Base-by-base conservation (phyloP, 2,329 filamentous ascomycete genomes). In the Cephalotrichum gorgonifer region DNA sequence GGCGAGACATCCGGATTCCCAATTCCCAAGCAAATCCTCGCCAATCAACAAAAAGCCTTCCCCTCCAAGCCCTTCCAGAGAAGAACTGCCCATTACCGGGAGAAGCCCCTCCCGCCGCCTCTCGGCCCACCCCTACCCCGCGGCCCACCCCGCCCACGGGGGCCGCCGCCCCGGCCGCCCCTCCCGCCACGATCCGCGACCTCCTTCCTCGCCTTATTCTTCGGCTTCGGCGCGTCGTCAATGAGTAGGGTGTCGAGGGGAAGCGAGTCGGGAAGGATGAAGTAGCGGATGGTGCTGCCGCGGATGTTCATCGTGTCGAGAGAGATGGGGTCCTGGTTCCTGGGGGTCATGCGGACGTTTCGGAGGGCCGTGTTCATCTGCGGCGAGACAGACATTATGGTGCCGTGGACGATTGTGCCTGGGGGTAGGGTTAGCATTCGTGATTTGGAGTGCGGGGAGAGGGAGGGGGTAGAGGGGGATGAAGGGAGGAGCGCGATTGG, bases 141-240 rank as follows among this genome's bases (percentile, higher is more conserved):
- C 23, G 78, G 74, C 43, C 76, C 65, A 14, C 76, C 72, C 45
- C 75, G 64, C 28, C 75, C 72, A 27, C 76, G 65, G 20, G 74
- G 66, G 17, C 76, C 68, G 9, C 74, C 73, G 42, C 75, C 75
- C 41, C 73, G 64, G 26, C 64, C 72, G 42, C 79, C 77, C 44
- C 83, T 73, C 41, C 74, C 65, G 26, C 64, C 72, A 43, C 79
- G 77, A 44, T 83, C 73, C 51, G 80, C 78, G 28, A 76, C 77
- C 72, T 97, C 93, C 77, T 98, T 98, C 64, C 91, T 81, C 25
- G 93, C 91, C 82, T 98, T 98, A 74, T 98, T 98, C 85, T 97
- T 97, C 53, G 93, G 91, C 76, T 98, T 98, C 47, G 91, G 89
- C 60, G 88, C 83, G 70, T 98, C 93, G 66, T 98, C 93, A 58